Evolutionary conservation across 768 basidiomycete species (phyloP), one percentile per base, ranked within the genome.

Genomic region (Russula lepida): DNA sequence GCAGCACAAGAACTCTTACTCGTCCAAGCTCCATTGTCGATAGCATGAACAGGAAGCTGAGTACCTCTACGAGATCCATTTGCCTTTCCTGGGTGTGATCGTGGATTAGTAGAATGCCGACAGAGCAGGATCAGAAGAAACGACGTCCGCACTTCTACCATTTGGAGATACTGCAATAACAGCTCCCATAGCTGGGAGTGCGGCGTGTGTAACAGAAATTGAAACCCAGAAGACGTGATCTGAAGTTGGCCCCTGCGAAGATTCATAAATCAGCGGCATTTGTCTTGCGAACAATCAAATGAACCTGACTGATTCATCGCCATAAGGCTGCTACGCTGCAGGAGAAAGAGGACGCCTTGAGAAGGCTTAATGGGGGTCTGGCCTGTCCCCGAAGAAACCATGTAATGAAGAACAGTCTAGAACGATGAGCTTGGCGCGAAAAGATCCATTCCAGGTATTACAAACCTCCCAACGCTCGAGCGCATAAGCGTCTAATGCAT

Each of bases 171-270:
- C 67, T 92, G 89, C 32, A 98, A 80, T 62, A 99, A 74, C 35
- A 98, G 76, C 69, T 92, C 92, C 97, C 97, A 99, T 19, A 98
- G 75, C 71, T 99, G 97, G 30, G 86, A 90, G 68, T 97, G 92
- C 23, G 95, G 89, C 30, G 94, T 86, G 70, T 97, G 89, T 25
- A 99, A 81, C 50, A 99, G 81, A 70, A 99, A 98, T 70, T 98
- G 95, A 71, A 99, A 98, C 11, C 97, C 97, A 13, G 84, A 79
- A 17, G 93, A 95, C 15, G 95, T 98, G 71, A 99, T 99, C 69
- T 85, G 84, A 44, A 84, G 77, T 58, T 79, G 72, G 52, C 77
- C 78, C 49, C 83, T 84, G 61, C 82, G 84, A 64, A 60, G 58
- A 25, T 63, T 39, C 17, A 28, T 27, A 13, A 7, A 70, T 56